These are phyloP conservation scores for Cordyceps cicadae DNA, from an alignment of 2,329 filamentous ascomycete genomes.

Conservation along the genomic window DNA sequence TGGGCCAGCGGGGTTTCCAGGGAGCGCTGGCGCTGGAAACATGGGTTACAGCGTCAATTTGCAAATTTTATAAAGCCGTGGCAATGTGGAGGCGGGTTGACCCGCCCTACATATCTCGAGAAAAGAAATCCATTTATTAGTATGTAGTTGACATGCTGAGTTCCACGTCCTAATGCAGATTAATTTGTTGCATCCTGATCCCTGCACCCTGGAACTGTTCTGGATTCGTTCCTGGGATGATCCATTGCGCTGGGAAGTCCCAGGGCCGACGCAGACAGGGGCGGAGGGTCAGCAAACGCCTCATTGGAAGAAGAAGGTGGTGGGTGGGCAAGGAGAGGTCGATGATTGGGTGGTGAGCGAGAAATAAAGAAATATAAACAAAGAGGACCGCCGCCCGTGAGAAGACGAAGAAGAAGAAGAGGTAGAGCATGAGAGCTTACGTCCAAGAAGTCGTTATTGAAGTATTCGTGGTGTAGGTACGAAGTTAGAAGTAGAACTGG, in stretches of 20 bases:
- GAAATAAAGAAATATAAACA: background rate
- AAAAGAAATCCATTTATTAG: background rate
- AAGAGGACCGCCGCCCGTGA: background rate
- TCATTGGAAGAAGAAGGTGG: background rate
- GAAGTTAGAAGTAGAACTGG: too few species aligned
- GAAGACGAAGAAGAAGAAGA: background rate
- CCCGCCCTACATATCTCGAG: background rate
- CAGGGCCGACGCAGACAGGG: background rate
- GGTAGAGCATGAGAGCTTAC: background rate
- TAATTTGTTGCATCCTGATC: background rate
- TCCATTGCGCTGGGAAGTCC: background rate
- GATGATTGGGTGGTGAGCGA: background rate
- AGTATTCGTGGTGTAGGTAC: too few species aligned
- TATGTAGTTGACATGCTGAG: too few species aligned
- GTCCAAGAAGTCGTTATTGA: too few species aligned
- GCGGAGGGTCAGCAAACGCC: constrained; percentile 7
- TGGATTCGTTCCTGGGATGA: too few species aligned
- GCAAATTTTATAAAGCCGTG: background rate
- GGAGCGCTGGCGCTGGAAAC: background rate
- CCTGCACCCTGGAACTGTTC: background rate
- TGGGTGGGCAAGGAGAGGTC: background rate
- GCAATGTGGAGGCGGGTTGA: background rate
- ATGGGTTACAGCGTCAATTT: background rate
- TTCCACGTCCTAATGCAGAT: too few species aligned
- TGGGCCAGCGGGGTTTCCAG: background rate